Evolutionary conservation across 768 basidiomycete genomes (phyloP).

Genomic region (Calocera cornea): DNA sequence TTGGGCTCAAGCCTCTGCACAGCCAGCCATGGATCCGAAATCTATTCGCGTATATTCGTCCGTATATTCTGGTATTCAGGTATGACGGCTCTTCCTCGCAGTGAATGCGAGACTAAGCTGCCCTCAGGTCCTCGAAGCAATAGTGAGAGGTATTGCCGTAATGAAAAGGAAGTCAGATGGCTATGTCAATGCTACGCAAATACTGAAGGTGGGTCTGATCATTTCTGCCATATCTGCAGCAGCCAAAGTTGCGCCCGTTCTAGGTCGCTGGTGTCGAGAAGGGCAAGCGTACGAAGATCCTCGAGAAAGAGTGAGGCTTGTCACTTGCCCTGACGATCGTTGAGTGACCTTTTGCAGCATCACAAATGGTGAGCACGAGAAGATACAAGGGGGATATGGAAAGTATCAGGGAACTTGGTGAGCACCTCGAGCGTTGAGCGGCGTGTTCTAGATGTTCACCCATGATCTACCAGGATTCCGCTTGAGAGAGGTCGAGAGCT

Average conservation of each 20-base stretch:
- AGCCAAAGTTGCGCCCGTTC: too few relatives aligned
- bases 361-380: slow-evolving; percentile 77
- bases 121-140: slow-evolving; percentile 83
- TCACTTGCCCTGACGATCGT: background rate
- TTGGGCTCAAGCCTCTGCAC: too few relatives aligned
- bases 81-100: background rate
- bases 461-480: slow-evolving; percentile 64
- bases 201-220: slow-evolving; percentile 73
- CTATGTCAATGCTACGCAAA: slow-evolving; percentile 97
- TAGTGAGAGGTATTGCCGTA: slow-evolving; percentile 95
- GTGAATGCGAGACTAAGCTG: background rate
- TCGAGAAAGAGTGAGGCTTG: slow-evolving; percentile 16
- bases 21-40: background rate
- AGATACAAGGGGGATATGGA: slow-evolving; percentile 97
- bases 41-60: slow-evolving; percentile 6
- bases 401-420: slow-evolving; percentile 99
- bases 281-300: slow-evolving; percentile 85
- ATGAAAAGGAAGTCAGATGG: slow-evolving; percentile 93
- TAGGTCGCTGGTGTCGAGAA: slow-evolving; percentile 66
- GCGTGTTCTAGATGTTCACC: background rate
- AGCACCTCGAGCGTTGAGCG: slow-evolving; percentile 18
- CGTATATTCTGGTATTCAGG: slow-evolving; percentile 14
- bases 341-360: background rate
- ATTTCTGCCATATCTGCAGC: background rate
- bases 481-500: slow-evolving; percentile 88